These are phyloP conservation scores for Candida vartiovaarae DNA, from an alignment of 805 yeast genomes.

Conservation along the genomic window DNA sequence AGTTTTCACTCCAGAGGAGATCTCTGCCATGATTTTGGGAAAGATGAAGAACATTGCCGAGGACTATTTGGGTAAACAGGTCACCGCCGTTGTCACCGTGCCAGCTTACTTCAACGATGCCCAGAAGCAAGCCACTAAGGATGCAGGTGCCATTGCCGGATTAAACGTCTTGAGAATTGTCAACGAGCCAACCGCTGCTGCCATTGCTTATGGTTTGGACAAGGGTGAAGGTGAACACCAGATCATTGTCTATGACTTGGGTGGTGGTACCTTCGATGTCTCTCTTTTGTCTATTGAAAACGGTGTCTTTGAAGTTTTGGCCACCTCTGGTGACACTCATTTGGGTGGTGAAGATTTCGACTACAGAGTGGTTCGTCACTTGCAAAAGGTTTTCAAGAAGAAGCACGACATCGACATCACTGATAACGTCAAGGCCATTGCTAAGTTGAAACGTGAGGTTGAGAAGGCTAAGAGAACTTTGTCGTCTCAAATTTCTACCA, in stretches of 20 bases:
- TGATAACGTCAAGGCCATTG: conserved; percentile 76
- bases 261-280: conserved; percentile 98
- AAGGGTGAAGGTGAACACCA: conserved; percentile 77
- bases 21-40: conserved; percentile 84
- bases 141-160: conserved; percentile 90
- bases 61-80: conserved; percentile 77
- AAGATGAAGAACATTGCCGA: conserved; percentile 93
- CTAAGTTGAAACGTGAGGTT: conserved; percentile 94
- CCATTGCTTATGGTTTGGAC: conserved; percentile 93
- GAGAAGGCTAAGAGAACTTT: conserved; percentile 97
- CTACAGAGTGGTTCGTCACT: conserved; percentile 80
- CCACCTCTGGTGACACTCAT: conserved; percentile 95
- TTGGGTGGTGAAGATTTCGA: conserved; percentile 98
- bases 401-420: conserved; percentile 82
- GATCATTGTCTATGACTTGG: conserved; percentile 87
- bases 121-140: conserved; percentile 91
- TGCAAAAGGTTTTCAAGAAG: conserved; percentile 83
- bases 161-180: conserved; percentile 82
- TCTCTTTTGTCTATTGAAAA: conserved; percentile 81
- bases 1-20: conserved; percentile 85
- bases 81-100: conserved; percentile 87
- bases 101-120: conserved; percentile 94
- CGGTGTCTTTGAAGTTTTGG: conserved; percentile 88
- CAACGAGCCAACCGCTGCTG: conserved; percentile 96
- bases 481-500: conserved; percentile 91